Conservation (phyloP, 169 alveolate species). For the Plasmodium cynomolgi region DNA sequence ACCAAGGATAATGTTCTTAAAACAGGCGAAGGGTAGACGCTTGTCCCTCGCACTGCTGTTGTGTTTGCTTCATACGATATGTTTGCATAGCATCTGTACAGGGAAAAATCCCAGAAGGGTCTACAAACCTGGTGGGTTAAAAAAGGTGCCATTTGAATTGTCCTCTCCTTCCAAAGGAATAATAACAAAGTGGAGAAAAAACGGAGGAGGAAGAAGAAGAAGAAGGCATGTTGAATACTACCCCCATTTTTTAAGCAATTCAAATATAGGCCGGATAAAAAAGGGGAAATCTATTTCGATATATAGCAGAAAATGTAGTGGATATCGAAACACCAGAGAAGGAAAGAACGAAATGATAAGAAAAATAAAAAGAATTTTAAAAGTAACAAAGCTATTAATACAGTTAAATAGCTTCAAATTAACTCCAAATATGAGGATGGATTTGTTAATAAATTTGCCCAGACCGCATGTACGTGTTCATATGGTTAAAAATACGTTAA, state of each 20-base stretch:
- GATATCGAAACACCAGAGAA: slow-evolving; percentile 70
- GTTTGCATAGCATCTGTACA: not conserved
- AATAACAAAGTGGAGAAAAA: not conserved
- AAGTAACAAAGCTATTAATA: slow-evolving; percentile 65
- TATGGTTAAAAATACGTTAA: slow-evolving; percentile 71
- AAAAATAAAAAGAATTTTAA: slow-evolving; percentile 69
- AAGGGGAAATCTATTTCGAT: not conserved
- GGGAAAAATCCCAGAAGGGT: not conserved
- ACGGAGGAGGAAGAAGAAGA: not conserved
- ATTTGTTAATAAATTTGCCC: slow-evolving; percentile 55
- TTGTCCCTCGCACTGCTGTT: slow-evolving; percentile 19
- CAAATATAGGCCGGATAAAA: not conserved
- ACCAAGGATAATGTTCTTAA: slow-evolving; percentile 15
- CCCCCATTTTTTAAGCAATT: not conserved
- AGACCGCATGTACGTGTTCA: slow-evolving; percentile 77
- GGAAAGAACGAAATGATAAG: slow-evolving; percentile 69
- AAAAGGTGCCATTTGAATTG: not conserved
- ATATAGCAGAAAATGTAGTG: slow-evolving; percentile 69
- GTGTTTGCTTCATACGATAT: slow-evolving; percentile 22
- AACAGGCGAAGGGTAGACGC: not conserved
- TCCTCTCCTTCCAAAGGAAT: not conserved
- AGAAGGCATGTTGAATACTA: not conserved
- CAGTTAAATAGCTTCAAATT: slow-evolving; percentile 68
- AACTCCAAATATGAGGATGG: slow-evolving; percentile 74
- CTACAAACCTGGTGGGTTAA: not conserved